A percentile compares a stretch with the other conserved stretches of the same genome.
Conservation (phyloP, 1,139 yeast species). For the Arxiozyma slooffiae region DNA sequence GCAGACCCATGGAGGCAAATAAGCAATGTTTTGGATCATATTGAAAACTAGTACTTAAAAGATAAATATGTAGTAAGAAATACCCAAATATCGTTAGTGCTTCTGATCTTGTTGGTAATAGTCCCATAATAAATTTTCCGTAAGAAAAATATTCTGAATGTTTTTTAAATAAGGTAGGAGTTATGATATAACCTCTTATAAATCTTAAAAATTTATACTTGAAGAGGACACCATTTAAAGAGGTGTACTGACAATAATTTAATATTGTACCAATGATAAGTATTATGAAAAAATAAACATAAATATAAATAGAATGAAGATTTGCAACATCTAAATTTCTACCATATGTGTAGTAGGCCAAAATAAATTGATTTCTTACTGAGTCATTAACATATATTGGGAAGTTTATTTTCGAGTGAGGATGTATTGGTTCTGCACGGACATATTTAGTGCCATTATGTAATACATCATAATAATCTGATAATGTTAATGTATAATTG, state of each 20-base stretch:
- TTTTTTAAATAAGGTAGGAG: constrained; percentile 13
- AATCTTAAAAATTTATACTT: constrained; percentile 9
- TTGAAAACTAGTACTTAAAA: constrained; percentile 33
- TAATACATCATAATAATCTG: constrained; percentile 8
- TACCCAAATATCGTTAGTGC: constrained; percentile 41
- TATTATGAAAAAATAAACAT: constrained; percentile 11
- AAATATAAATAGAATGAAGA: constrained; percentile 10
- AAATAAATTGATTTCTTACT: constrained; percentile 6
- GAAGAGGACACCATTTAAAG: constrained; percentile 8
- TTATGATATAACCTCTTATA: constrained; percentile 12
- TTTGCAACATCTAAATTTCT: constrained; percentile 16
- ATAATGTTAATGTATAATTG: neutral
- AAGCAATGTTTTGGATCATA: constrained; percentile 36
- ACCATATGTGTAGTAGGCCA: constrained; percentile 15
- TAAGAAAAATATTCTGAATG: constrained; percentile 15
- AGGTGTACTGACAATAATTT: constrained; percentile 14
- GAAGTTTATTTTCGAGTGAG: constrained; percentile 4
- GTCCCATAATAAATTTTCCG: constrained; percentile 11
- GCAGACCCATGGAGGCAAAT: constrained; percentile 35
- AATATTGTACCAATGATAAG: constrained; percentile 7
- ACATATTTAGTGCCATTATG: constrained; percentile 12
- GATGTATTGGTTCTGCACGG: constrained; percentile 1
- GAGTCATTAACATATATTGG: constrained; percentile 13
- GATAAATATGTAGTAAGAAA: constrained; percentile 37
- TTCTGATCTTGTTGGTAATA: constrained; percentile 46